These are phyloP conservation scores for Seminavis robusta DNA, from an alignment of 108 stramenopile genomes.

Conservation along the genomic window DNA sequence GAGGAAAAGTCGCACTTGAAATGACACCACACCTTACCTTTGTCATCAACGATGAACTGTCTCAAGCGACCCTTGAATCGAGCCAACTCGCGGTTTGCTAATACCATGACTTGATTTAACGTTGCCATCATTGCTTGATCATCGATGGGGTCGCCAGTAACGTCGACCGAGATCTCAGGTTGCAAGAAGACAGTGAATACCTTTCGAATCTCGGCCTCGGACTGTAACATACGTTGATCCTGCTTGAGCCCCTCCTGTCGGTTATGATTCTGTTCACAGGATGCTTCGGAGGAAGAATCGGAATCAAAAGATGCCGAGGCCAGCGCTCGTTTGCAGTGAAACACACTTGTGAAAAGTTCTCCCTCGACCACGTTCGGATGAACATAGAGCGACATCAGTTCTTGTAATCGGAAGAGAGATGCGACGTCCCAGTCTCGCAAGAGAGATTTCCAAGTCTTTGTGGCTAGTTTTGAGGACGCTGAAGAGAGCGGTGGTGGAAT, in stretches of 20 bases:
- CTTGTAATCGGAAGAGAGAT: conserved; percentile 25
- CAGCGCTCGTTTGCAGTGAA: too few species aligned
- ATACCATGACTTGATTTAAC: conserved; percentile 65
- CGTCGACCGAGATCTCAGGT: conserved; percentile 18
- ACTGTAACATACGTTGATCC: conserved; percentile 39
- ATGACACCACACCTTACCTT: too few species aligned
- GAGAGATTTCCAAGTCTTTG: conserved; percentile 8
- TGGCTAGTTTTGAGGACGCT: too few species aligned
- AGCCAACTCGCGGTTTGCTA: conserved; percentile 42
- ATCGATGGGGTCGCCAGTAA: conserved; percentile 21
- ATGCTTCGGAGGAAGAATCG: too few species aligned
- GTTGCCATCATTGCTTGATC: conserved; percentile 18
- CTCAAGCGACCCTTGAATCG: conserved; percentile 58
- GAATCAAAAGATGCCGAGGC: too few species aligned
- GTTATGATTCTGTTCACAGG: too few species aligned
- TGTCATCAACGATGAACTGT: conserved; percentile 81
- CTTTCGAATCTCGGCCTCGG: conserved; percentile 64
- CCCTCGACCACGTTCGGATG: conserved; percentile 68
- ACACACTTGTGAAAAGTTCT: too few species aligned
- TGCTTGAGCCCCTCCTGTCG: too few species aligned
- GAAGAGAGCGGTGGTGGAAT: too few species aligned
- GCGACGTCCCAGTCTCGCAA: conserved; percentile 20
- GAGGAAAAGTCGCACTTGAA: too few species aligned
- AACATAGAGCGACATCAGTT: conserved; percentile 64
- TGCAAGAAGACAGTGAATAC: conserved; percentile 64